Evolutionary conservation across 768 basidiomycete species (phyloP).

Genomic region (Psilocybe cyanescens): DNA sequence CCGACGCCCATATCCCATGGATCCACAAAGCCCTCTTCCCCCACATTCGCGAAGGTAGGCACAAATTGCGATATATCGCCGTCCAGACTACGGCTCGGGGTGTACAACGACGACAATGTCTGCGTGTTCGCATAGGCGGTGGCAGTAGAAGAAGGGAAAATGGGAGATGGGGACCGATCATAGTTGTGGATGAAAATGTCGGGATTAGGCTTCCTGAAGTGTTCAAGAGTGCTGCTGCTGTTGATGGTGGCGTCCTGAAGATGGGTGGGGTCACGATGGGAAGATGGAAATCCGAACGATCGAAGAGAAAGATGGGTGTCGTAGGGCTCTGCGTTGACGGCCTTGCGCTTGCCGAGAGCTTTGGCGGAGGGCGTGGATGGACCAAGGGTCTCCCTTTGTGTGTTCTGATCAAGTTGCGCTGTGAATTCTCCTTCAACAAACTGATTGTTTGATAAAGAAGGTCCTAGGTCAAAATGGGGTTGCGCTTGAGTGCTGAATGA

Average conservation of each 20-base stretch:
- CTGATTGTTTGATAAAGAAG: background rate
- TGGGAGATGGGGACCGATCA: background rate
- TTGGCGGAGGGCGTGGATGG: conserved; percentile 31
- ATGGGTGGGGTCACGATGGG: background rate
- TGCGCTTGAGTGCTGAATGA: too few species aligned
- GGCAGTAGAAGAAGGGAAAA: background rate
- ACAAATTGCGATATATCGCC: background rate
- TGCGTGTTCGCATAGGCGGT: background rate
- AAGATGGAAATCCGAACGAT: background rate
- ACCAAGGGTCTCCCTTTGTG: background rate
- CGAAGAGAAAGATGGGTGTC: background rate
- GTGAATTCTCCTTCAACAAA: too few species aligned
- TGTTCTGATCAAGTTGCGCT: background rate
- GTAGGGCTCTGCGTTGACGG: conserved; percentile 11
- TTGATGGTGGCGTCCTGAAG: background rate
- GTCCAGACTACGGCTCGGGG: background rate
- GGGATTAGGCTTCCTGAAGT: background rate
- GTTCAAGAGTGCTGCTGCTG: background rate
- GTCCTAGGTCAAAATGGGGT: background rate
- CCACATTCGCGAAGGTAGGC: background rate
- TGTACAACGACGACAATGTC: background rate
- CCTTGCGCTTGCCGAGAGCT: conserved; percentile 35
- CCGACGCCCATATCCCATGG: background rate
- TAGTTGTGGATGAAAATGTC: conserved; percentile 9
- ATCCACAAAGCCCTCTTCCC: background rate